Base-by-base conservation (phyloP, 139 green algal genomes). In the Auxenochlorella protothecoides region DNA sequence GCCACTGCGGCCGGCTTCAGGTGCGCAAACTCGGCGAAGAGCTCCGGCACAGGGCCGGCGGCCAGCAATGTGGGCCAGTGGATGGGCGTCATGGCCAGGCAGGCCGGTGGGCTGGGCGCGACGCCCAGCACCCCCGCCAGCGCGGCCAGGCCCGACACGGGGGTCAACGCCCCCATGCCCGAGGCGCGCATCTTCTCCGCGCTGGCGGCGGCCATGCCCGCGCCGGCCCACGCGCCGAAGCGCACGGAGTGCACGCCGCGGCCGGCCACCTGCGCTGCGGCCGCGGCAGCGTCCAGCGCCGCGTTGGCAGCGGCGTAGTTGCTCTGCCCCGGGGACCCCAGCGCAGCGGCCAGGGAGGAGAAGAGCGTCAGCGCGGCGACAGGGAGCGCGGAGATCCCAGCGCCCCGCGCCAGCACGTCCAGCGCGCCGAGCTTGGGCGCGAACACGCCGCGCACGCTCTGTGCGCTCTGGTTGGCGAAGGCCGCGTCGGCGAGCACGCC, bases 181-280 rank as follows among this genome's bases (percentile, higher is more conserved):
- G 78, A 91, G 8, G 81, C 78, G 72, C 86, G 78, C 72, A 93
- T 80, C 6, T 89, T 73, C 6, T 75, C 76, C 0, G 83, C 81
- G 0, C 70, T 81, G 6, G 74, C 71, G 4, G 85, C 81, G 10
- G 91, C 91, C 91, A 97, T 97, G 72, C 91, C 91, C 3, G 77
- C 83, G 55, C 85, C 86, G 3, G 74, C 80, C 92, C 91, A 97
- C 11, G 91, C 92, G 55, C 91, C 92, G 89, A 90, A 97, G 76
- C 96, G 92, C 63, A 95, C 59, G 8, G 72, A 76, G 11, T 13
- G 72, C 64, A 66, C 66, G 62, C 80, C 70, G 3, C 56, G 61
- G 68, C 53, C 16, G 59, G 59, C 27, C 61, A 77, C 78, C 5
- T 75, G 11, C 2, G 74, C 72, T 6, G 16, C 51, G 13, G 51